A percentile compares a stretch with the other conserved stretches of the same genome.
Evolutionary conservation across 345 rosid species (phyloP).

Genomic region (Acer yangbiense): DNA sequence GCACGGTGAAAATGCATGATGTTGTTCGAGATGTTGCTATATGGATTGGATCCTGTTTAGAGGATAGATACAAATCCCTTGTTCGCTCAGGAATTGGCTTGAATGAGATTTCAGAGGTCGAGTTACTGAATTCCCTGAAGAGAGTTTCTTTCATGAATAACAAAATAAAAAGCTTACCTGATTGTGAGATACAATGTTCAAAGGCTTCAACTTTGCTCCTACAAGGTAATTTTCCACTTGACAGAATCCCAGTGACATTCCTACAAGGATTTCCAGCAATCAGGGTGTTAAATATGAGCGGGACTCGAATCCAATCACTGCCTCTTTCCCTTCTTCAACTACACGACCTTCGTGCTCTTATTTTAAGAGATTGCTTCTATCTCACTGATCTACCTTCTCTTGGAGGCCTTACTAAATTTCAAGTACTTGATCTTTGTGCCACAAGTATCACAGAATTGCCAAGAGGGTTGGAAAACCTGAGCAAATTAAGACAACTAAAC

Average conservation of each 20-base stretch:
- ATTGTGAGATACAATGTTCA: constrained; percentile 23
- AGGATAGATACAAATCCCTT: constrained; percentile 31
- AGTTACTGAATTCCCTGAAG: constrained; percentile 26
- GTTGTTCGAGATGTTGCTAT: constrained; percentile 51
- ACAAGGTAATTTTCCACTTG: constrained; percentile 36
- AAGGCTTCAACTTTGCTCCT: constrained; percentile 34
- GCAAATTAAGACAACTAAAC: constrained; percentile 31
- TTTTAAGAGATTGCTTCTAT: constrained; percentile 34
- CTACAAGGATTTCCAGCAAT: constrained; percentile 35
- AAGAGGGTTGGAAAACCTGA: constrained; percentile 32
- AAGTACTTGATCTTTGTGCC: constrained; percentile 43
- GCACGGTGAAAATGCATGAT: constrained; percentile 49
- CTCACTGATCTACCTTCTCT: constrained; percentile 41
- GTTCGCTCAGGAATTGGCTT: constrained; percentile 36
- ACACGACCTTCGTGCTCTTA: constrained; percentile 32
- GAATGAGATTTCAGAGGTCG: constrained; percentile 21
- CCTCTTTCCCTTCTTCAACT: constrained; percentile 36
- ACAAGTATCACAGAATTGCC: constrained; percentile 38
- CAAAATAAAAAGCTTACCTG: constrained; percentile 27
- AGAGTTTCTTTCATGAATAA: constrained; percentile 51
- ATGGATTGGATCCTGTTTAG: constrained; percentile 34
- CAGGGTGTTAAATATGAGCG: constrained; percentile 35
- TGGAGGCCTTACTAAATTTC: constrained; percentile 34
- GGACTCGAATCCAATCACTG: constrained; percentile 33
- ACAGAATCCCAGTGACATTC: constrained; percentile 27